A percentile compares a stretch with the other conserved stretches of the same genome.
phyloP scores from a whole-genome alignment of 345 rosid genomes.

The Noccaea caerulescens region DNA sequence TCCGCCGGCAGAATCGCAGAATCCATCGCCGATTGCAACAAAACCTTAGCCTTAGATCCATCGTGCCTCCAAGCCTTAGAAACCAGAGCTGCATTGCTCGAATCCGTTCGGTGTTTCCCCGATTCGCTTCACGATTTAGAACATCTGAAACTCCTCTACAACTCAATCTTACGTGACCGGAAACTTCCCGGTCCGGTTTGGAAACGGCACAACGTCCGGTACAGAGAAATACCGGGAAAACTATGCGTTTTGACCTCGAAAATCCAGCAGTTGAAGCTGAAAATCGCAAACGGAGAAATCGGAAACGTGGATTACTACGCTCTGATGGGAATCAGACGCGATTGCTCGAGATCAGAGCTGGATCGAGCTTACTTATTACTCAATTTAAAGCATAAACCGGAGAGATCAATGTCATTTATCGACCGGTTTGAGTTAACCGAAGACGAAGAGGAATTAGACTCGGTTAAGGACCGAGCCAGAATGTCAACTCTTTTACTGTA shows the following conservation, averaged over 20 bases:
- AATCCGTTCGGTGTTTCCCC: conserved; percentile 81
- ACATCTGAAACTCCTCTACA: conserved; percentile 85
- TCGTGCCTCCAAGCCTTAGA: conserved; percentile 85
- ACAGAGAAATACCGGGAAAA: conserved; percentile 88
- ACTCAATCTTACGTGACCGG: conserved; percentile 86
- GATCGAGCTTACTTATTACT: conserved; percentile 91
- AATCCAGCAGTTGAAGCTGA: conserved; percentile 67
- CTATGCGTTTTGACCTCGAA: conserved; percentile 69
- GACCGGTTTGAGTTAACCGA: conserved; percentile 86
- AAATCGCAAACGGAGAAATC: conserved; percentile 79
- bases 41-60: conserved; percentile 81
- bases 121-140: conserved; percentile 94
- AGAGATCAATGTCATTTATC: conserved; percentile 70
- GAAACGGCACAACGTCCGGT: conserved; percentile 88
- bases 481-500: conserved; percentile 82
- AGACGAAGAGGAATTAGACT: conserved; percentile 72
- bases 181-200: conserved; percentile 98
- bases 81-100: conserved; percentile 79
- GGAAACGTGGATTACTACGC: conserved; percentile 86
- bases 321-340: conserved; percentile 80
- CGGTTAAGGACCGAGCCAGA: conserved; percentile 75
- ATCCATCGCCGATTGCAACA: conserved; percentile 89
- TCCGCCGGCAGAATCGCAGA: conserved; percentile 83
- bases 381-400: conserved; percentile 85
- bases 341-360: conserved; percentile 90